Base-by-base conservation (phyloP, 371 early-diverging fungal genomes). In the Mortierella sp. region DNA sequence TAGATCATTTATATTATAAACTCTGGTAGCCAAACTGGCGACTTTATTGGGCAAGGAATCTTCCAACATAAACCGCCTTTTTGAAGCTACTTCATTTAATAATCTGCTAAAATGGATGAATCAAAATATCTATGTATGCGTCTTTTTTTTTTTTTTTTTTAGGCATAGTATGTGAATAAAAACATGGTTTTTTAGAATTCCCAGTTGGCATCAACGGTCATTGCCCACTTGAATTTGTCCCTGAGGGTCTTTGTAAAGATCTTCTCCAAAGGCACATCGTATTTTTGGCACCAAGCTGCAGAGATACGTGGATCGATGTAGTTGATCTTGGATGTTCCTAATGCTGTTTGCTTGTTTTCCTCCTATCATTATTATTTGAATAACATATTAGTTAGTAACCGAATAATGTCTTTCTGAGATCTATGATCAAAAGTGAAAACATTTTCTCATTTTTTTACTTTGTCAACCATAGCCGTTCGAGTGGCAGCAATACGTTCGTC, bases 241-340 rank as follows among this genome's bases (percentile, higher is more conserved):
- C 94, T 84, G 75, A 98, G 84, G 1, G 94, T 94, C 83, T 92
- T 93, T 86, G 91, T 94, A 76, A 98, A 97, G 47, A 98, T 94
- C 86, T 97, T 98, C 65, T 96, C 97, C 24, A 96, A 47, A 0
- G 98, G 97, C 5, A 99, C 96, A 59, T 91, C 87, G 76, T 94
- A 83, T 76, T 93, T 93, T 64, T 92, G 87, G 86, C 97, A 95
- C 99, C 99, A 99, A 28, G 96, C 94, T 26, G 92, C 91, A 11
- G 96, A 92, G 64, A 99, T 99, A 54, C 99, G 92, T 37, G 99
- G 99, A 80, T 99, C 99, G 73, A 98, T 97, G 86, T 99, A 99
- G 87, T 99, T 99, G 86, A 96, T 93, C 88, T 98, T 98, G 47
- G 97, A 97, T 0, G 99, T 99, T n/a, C 96, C 91, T 70, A 98